These are phyloP conservation scores for Hemileia vastatrix DNA, from an alignment of 1,284 basidiomycete genomes.

Conservation along the genomic window DNA sequence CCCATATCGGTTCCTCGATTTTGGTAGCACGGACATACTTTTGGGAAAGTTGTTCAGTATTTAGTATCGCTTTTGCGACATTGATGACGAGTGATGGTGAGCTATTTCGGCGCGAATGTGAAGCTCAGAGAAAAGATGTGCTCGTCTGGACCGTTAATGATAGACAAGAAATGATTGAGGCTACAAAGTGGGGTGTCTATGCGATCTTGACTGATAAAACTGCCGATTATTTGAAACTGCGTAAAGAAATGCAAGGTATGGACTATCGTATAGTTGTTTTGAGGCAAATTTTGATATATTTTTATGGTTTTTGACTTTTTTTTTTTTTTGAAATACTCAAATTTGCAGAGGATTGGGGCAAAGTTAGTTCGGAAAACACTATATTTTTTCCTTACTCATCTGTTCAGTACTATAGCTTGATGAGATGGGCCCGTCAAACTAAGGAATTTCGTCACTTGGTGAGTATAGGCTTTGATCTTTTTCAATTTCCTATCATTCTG, in stretches of 20 bases:
- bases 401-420: conserved; percentile 6
- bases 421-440: conserved; percentile 4
- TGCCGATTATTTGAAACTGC: conserved; percentile 62
- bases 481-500: too few relatives aligned
- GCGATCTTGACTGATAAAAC: conserved; percentile 82
- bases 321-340: neutral
- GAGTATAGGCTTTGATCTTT: too few relatives aligned
- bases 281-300: neutral
- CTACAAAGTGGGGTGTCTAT: conserved; percentile 78
- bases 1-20: conserved; percentile 66
- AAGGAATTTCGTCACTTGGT: conserved; percentile 3
- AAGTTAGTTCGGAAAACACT: conserved; percentile 13
- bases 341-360: conserved; percentile 6
- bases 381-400: conserved; percentile 13
- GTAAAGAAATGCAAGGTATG: conserved; percentile 58
- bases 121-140: conserved; percentile 66
- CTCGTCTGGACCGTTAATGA: conserved; percentile 97
- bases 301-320: neutral
- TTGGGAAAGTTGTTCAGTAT: conserved; percentile 77
- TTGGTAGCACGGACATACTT: conserved; percentile 69
- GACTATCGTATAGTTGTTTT: too few relatives aligned
- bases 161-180: conserved; percentile 87
- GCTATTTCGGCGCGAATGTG: conserved; percentile 69
- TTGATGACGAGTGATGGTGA: conserved; percentile 60
- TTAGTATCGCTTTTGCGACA: conserved; percentile 70